Base-by-base conservation (phyloP, 1,284 basidiomycete genomes). In the Trichosporon sp. region DNA sequence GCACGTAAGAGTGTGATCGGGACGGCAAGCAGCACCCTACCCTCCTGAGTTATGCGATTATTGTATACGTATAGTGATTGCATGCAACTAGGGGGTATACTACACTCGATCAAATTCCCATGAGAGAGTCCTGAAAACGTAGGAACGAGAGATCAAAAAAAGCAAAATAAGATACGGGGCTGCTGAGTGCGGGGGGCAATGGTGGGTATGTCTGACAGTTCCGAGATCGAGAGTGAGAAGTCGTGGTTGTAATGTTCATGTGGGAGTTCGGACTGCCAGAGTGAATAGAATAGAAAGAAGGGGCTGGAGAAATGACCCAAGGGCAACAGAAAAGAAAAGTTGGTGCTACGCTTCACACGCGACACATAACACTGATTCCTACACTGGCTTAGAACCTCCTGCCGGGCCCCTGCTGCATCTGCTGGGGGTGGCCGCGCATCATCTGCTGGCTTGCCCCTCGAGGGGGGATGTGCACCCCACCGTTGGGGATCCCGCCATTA, bases 381-480 rank as follows among this genome's bases (percentile, higher is more conserved):
- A 52, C 46, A 52, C 56, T 49, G 61, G 44, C 21, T 25, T 29
- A 52, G 11, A 52, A 52, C 46, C 46, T 25, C 46, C 46, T 25
- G 27, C 46, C 46, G 2, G 46, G 46, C 11, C 37, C 37, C 29
- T 44, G 61, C 31, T 46, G 61, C 37, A 33, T 32, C 59, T 40
- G 60, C 33, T 25, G 49, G 5, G 29, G 60, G 49, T 59, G 58
- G 58, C 23, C 46, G 60, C 40, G 49, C 32, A 36, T 25, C 59
- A 52, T 58, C 29, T 57, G 56, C 40, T 58, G 56, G 29, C 27
- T 56, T 36, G 31, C 29, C 6, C 23, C 32, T 34, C 57, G 61
- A 25, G 60, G 60, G 1, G 56, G 60, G 33, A 62, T 58, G 21
- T 60, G 60, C 27, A 52, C 61, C 11, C 23, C 54, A n/a, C n/a